A percentile compares a stretch with the other conserved stretches of the same genome.
Evolutionary conservation across 306 rosid genomes (phyloP).

Genomic region (Neltuma alba): DNA sequence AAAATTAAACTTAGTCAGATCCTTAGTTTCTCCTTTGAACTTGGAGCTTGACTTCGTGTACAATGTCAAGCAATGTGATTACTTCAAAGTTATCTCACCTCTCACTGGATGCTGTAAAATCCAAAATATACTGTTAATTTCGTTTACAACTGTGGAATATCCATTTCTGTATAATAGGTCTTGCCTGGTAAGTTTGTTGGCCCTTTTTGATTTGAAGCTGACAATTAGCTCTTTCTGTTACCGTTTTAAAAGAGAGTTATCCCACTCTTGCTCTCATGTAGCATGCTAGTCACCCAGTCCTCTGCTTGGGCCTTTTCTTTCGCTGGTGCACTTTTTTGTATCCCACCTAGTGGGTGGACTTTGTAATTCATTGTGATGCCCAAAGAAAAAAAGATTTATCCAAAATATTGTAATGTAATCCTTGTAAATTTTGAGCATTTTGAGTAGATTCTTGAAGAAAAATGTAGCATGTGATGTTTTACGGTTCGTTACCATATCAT

Average conservation of each 20-base stretch:
- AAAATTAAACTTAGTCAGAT: slow-evolving; percentile 21
- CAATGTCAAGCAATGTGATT: background rate
- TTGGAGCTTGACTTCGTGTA: slow-evolving; percentile 9
- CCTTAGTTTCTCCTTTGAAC: slow-evolving; percentile 21
- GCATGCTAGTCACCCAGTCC: no score
- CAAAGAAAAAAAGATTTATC: background rate
- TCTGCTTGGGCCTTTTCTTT: background rate
- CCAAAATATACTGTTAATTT: slow-evolving; percentile 17
- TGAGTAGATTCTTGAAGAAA: no score
- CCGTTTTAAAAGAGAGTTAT: background rate
- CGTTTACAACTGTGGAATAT: slow-evolving; percentile 23
- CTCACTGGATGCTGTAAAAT: slow-evolving; percentile 27
- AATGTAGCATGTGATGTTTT: no score
- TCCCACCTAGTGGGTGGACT: background rate
- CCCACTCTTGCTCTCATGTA: background rate
- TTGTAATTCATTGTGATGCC: background rate
- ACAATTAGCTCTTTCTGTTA: background rate
- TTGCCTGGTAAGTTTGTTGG: slow-evolving; percentile 17
- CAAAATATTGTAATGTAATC: background rate
- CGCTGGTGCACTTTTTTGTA: background rate
- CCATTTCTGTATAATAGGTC: slow-evolving; percentile 21
- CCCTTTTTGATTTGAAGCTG: slow-evolving; percentile 9
- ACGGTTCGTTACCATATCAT: no score
- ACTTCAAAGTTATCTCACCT: background rate
- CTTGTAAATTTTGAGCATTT: background rate